Evolutionary conservation across 1,284 basidiomycete species (phyloP), one percentile per base, ranked within the genome.

Genomic region (Gymnopus androsaceus): DNA sequence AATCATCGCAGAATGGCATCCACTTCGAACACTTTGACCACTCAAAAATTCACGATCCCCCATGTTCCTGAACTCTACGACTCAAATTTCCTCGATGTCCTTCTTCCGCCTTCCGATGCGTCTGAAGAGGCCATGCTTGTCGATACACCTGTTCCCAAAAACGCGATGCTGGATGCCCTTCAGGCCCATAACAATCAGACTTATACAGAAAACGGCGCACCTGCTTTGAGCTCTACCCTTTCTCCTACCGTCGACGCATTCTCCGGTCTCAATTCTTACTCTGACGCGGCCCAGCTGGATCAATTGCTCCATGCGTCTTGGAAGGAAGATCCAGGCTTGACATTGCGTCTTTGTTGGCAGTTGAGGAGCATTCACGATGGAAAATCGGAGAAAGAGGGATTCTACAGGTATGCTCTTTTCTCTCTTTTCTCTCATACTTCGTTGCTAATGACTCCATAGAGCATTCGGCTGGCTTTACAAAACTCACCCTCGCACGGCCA

Each of bases 401-500:
- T 87, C 61, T 86, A 86, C 64, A 70, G 69, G 71, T 76, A 61
- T 48, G 23, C 31, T 30, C 44, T 36, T 21, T 38, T n/a, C 7
- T 23, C 37, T 17, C 30, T 34, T 44, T 21, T 28, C 53, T 45
- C 31, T 30, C 17, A 33, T 23, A 38, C 25, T 28, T 27, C 17
- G 27, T 19, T 46, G 2, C 17, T 56, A 33, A 14, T 36, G 9
- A n/a, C 25, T 15, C 14, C 59, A 48, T 59, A 78, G 77, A n/a
- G 78, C 80, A 3, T 85, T 79, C 54, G 83, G 81, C 11, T 86
- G 84, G 84, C 72, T 87, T 3, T 84, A 80, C 60, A 69, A 82
- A n/a, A 71, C 83, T 17, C 84, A 87, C 55, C 84, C 84, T 1
- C 77, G 83, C 7, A 88, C 85, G 0, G 85, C 84, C 8, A 81